Evolutionary conservation across 768 basidiomycete species (phyloP), one percentile per base, ranked within the genome.

Genomic region (Paxillus ammoniavirescens): DNA sequence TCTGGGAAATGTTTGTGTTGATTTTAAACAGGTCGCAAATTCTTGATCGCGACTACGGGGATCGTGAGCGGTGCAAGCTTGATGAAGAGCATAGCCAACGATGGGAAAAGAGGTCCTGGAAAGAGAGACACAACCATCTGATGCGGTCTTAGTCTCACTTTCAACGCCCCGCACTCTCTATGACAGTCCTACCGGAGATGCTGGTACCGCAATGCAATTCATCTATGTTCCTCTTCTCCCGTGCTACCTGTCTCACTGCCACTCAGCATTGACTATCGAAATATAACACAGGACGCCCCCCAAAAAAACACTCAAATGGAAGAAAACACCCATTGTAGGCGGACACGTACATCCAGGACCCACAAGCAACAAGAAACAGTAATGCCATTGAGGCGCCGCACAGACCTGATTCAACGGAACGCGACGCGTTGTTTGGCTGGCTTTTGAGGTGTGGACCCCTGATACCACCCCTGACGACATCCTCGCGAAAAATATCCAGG

Each of bases 31-130:
- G 93, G 93, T 23, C 84, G 95, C 42, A 85, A 82, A 58, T 93
- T 94, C 69, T 71, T 98, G 63, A 86, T 98, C 52, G 91, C 90
- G 18, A 96, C 95, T 4, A 97, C 95, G 23, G 88, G 91, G 13
- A 93, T 97, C 30, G 77, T 96, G 56, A 96, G 80, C 63, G 95
- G 95, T 51, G 73, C 75, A 44, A 83, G 79, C 66, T 75, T 91
- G 54, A 75, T 91, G 48, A 86, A 89, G 64, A 78, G 86, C 59
- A 80, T 91, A 55, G 80, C 81, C 51, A 83, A 78, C 40, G 61
- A 68, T 31, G 72, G 71, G 50, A 61, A 50, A 49, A 56, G 56
- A 44, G 66, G 55, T 47, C 48, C 58, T 31, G 56, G 52, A 56
- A 67, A 57, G 31, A 82, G 76, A 66, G 77, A 78, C 61, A 75